A percentile compares a stretch with the other conserved stretches of the same genome.
Evolutionary conservation across 108 stramenopile genomes (phyloP).

Genomic region (Nitzschia sp.): DNA sequence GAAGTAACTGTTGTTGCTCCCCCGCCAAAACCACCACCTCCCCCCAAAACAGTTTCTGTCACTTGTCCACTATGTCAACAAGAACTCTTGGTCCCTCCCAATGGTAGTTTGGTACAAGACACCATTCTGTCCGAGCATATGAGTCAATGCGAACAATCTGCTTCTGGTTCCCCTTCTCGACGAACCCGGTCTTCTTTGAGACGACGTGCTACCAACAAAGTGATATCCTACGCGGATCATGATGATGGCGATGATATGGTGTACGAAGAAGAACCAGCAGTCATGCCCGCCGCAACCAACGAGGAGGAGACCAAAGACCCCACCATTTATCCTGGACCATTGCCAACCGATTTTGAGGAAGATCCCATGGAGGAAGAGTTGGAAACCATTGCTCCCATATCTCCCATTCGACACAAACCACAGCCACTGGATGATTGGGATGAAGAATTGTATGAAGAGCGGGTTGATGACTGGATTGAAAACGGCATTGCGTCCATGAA

Average conservation of each 20-base stretch:
- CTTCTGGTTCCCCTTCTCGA: background rate
- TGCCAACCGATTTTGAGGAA: background rate
- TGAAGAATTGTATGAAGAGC: constrained; percentile 73
- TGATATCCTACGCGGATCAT: constrained; percentile 1
- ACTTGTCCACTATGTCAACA: constrained; percentile 31
- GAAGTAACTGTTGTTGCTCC: background rate
- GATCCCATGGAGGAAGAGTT: background rate
- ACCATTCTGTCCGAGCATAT: constrained; percentile 43
- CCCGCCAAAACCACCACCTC: background rate
- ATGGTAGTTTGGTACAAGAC: constrained; percentile 18
- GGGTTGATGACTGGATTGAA: constrained; percentile 81
- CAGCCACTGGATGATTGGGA: constrained; percentile 67
- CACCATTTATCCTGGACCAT: background rate
- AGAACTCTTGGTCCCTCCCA: constrained; percentile 31
- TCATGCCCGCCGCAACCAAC: background rate
- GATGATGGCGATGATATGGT: background rate
- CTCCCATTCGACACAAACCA: background rate
- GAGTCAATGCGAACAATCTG: constrained; percentile 36
- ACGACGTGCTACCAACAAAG: background rate
- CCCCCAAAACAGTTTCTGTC: background rate
- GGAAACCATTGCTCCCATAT: background rate
- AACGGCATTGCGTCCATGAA: constrained; percentile 59
- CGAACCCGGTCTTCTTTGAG: background rate
- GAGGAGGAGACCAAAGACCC: constrained; percentile 3
- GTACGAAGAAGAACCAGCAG: background rate